Conservation (phyloP, 2,329 filamentous ascomycete genomes). For the Fusarium guadeloupense region DNA sequence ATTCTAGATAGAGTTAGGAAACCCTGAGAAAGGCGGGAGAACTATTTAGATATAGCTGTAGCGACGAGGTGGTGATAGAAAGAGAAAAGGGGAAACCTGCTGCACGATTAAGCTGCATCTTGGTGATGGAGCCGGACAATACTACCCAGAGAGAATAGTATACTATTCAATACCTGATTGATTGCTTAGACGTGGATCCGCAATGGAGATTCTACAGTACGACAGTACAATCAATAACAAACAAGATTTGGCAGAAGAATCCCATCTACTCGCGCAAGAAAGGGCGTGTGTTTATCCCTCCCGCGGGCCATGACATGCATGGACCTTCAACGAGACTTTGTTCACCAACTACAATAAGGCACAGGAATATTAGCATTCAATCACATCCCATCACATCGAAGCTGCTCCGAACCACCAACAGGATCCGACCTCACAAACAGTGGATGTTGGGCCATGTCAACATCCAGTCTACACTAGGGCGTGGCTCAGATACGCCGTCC, state of each 20-base stretch:
- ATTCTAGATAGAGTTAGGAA: slow-evolving; percentile 14
- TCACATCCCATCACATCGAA: slow-evolving; percentile 1
- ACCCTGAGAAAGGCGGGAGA: not conserved
- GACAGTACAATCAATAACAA: slow-evolving; percentile 16
- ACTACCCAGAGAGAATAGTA: slow-evolving; percentile 17
- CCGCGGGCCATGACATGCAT: slow-evolving; percentile 32
- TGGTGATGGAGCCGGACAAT: slow-evolving; percentile 18
- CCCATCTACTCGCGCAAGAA: slow-evolving; percentile 15
- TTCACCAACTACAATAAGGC: slow-evolving; percentile 23
- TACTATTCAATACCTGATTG: slow-evolving; percentile 25
- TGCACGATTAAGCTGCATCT: not conserved
- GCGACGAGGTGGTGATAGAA: not conserved
- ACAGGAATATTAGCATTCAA: not conserved
- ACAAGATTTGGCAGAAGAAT: slow-evolving; percentile 19
- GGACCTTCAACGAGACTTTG: slow-evolving; percentile 23
- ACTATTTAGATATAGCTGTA: slow-evolving; percentile 26
- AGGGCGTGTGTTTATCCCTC: slow-evolving; percentile 11
- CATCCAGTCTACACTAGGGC: not conserved
- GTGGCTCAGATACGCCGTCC: slow-evolving; percentile 4
- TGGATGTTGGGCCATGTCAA: not conserved
- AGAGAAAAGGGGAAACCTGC: slow-evolving; percentile 1
- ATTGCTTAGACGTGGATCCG: slow-evolving; percentile 14
- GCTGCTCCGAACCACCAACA: slow-evolving; percentile 12
- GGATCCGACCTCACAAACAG: slow-evolving; percentile 7
- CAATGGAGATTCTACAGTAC: slow-evolving; percentile 15